Conservation (phyloP, 73 alveolate genomes). For the Stentor coeruleus region DNA sequence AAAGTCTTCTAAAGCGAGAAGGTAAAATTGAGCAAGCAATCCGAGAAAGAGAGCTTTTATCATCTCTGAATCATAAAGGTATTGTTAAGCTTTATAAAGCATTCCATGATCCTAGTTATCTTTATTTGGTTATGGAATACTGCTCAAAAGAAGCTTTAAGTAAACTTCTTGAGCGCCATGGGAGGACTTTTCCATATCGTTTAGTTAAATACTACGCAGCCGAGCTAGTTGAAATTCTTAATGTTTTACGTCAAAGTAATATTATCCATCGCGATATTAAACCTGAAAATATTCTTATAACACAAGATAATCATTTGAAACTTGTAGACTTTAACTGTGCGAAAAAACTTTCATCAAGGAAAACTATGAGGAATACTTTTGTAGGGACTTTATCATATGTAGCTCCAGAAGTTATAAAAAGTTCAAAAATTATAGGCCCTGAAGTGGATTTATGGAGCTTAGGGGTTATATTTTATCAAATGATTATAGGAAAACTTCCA, state of each 20-base stretch:
- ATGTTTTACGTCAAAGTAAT: constrained; percentile 29
- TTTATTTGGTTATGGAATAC: constrained; percentile 34
- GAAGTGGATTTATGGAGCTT: background rate
- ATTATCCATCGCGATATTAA: constrained; percentile 77
- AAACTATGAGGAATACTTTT: no score
- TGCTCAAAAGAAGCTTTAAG: constrained; percentile 26
- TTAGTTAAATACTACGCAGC: constrained; percentile 37
- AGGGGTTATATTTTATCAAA: background rate
- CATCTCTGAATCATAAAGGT: constrained; percentile 31
- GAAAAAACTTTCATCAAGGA: no score
- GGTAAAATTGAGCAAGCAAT: background rate
- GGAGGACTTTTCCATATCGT: constrained; percentile 27
- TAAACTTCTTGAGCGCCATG: constrained; percentile 20
- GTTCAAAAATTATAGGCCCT: no score
- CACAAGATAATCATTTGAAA: constrained; percentile 65
- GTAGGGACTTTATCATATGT: background rate
- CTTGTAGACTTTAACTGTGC: constrained; percentile 82
- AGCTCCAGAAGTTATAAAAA: background rate
- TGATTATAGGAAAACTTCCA: background rate
- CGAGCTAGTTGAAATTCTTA: constrained; percentile 34
- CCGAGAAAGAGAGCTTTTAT: background rate
- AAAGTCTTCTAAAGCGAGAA: background rate
- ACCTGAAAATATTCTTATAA: constrained; percentile 85
- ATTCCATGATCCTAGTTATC: constrained; percentile 27
- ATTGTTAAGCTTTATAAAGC: constrained; percentile 29